Evolutionary conservation across 306 rosid genomes (phyloP), one percentile per base, ranked within the genome.

Genomic region (Cyamopsis tetragonoloba): DNA sequence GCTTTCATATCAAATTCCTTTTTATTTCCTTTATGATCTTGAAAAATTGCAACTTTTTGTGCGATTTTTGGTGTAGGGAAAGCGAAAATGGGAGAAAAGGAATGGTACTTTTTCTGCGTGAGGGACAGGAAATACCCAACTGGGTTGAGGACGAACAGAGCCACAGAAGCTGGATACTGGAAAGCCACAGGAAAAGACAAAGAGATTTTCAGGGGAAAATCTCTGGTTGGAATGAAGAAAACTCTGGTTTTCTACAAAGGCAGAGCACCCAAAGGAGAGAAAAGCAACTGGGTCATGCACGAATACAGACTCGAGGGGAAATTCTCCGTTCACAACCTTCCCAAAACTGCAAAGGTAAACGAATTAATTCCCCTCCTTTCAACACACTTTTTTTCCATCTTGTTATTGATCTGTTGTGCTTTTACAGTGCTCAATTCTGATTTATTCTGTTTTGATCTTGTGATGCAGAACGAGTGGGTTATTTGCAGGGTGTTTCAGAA

Each of bases 21-120:
- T 20, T 4, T 2, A 34, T 55, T 7, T 55, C 4, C 0, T 23
- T 11, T 18, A 8, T 17, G 10, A 0, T 3, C 2, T 26, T 51
- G 10, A 2, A 23, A 13, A 26, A 26, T n/a, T 8, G 9, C 23
- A n/a, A n/a, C 10, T 7, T 53, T 5, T 0, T 39, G 2, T 28
- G 14, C 6, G 7, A 30, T 38, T 71, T 71, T 24, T 57, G 31
- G 50, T 63, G 10, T 20, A 95, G 97, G 81, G 82, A 86, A 88
- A 81, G 99, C 99, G 2, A 95, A 95, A 81, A 88, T 90, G 99
- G 99, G 97, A 54, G 99, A 88, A 11, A 86, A 86, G 3, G 95
- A 95, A 30, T 95, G 97, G 97, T 95, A 95, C 82, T 95, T 95
- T 38, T 95, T 95, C 85, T 95, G 99, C n/a, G 83, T 86, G 23